These are phyloP conservation scores for Diaporthe vaccinii DNA, from an alignment of 2,329 filamentous ascomycete genomes.

Conservation along the genomic window DNA sequence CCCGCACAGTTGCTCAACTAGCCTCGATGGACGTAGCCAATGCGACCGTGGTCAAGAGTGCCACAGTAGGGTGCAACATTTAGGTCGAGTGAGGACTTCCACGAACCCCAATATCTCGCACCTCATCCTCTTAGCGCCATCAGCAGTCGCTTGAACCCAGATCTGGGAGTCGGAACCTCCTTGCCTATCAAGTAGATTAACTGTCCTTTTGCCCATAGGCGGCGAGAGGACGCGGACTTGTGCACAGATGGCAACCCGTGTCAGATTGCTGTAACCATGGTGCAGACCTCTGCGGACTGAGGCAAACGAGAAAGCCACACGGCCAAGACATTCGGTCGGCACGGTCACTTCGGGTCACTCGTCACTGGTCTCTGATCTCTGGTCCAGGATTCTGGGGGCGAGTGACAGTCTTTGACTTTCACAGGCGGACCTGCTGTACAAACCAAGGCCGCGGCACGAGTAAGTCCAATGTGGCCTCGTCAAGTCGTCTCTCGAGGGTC, in stretches of 20 bases:
- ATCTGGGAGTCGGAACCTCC: slow-evolving; percentile 29
- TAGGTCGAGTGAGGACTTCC: not conserved
- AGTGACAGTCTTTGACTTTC: not conserved
- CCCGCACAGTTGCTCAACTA: not conserved
- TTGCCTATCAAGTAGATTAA: slow-evolving; percentile 33
- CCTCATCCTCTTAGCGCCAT: slow-evolving; percentile 20
- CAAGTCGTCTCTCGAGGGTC: not conserved
- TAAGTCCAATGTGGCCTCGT: slow-evolving; percentile 3
- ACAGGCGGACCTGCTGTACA: not conserved
- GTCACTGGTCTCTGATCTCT: not conserved
- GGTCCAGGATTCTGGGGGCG: not conserved
- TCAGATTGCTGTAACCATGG: slow-evolving; percentile 24
- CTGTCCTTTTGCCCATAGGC: not conserved
- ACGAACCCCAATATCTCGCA: slow-evolving; percentile 14
- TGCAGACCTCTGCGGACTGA: not conserved
- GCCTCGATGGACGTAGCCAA: slow-evolving; percentile 9
- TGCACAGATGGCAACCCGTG: slow-evolving; percentile 16
- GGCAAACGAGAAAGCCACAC: slow-evolving; percentile 3
- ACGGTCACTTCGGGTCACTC: not conserved
- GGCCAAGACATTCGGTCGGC: slow-evolving; percentile 13
- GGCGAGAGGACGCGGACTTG: slow-evolving; percentile 6
- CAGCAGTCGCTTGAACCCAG: slow-evolving; percentile 16
- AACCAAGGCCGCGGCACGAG: not conserved
- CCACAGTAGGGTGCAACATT: not conserved
- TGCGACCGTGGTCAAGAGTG: slow-evolving; percentile 14